phyloP scores from a whole-genome alignment of 2,329 filamentous ascomycete genomes.

The Ceratocystiopsis minuta region DNA sequence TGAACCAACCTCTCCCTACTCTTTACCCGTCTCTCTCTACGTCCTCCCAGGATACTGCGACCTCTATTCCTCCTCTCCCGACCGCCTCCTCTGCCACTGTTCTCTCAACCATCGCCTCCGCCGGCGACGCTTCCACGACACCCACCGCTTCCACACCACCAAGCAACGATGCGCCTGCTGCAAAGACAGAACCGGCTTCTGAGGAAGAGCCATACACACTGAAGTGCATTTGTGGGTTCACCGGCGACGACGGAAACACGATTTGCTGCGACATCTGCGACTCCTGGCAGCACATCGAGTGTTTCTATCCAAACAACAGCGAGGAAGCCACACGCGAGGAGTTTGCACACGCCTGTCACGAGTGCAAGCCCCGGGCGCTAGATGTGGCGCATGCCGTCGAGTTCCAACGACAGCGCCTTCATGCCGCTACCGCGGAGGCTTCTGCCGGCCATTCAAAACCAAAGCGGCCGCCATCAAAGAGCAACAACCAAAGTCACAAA shows the following conservation, averaged over 20 bases:
- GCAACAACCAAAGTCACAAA: slow-evolving; percentile 45
- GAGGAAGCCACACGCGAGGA: slow-evolving; percentile 52
- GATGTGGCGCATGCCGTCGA: slow-evolving; percentile 60
- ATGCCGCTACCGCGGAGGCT: slow-evolving; percentile 24
- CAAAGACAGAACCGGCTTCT: slow-evolving; percentile 34
- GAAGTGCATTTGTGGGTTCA: slow-evolving; percentile 90
- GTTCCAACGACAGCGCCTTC: slow-evolving; percentile 44
- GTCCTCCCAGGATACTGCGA: no score
- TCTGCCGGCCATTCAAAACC: slow-evolving; percentile 45
- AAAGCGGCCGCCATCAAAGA: slow-evolving; percentile 60
- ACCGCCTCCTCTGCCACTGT: not conserved
- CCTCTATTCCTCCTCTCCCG: no score
- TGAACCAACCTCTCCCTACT: slow-evolving; percentile 30
- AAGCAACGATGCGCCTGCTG: slow-evolving; percentile 22
- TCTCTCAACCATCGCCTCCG: not conserved
- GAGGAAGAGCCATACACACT: slow-evolving; percentile 82
- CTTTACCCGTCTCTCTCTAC: slow-evolving; percentile 13
- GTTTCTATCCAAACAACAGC: slow-evolving; percentile 68
- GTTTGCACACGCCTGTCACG: slow-evolving; percentile 70
- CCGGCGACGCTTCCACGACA: not conserved
- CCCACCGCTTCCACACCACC: not conserved
- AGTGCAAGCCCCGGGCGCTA: slow-evolving; percentile 64
- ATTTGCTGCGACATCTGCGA: slow-evolving; percentile 93
- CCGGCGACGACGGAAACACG: slow-evolving; percentile 92
- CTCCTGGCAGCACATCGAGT: slow-evolving; percentile 96